These are phyloP conservation scores for Pythium insidiosum DNA, from an alignment of 352 stramenopile species.

Conservation along the genomic window DNA sequence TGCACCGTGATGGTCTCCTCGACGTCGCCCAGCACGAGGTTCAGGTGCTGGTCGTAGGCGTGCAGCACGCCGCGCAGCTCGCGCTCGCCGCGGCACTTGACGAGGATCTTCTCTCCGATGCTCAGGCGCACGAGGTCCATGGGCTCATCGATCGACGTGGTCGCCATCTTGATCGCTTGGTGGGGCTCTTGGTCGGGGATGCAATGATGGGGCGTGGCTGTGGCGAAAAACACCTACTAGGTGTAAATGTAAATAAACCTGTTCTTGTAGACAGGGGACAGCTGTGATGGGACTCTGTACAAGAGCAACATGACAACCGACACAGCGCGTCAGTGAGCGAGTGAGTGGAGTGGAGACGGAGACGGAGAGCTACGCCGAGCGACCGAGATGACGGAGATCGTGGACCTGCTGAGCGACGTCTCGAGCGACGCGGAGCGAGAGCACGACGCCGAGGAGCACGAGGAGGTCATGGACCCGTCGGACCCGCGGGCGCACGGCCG, in stretches of 20 bases:
- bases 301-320: no score
- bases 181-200: background rate
- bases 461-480: constrained; percentile 77
- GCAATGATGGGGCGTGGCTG: background rate
- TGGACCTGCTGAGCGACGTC: constrained; percentile 14
- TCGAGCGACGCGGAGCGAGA: constrained; percentile 16
- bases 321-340: no score
- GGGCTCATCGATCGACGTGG: constrained; percentile 91
- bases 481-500: constrained; percentile 56
- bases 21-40: constrained; percentile 98
- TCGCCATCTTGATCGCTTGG: no score
- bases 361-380: background rate
- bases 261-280: constrained; percentile 7
- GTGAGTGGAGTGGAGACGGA: no score
- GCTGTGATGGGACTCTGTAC: no score
- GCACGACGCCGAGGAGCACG: constrained; percentile 24
- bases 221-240: constrained; percentile 3
- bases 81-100: constrained; percentile 97
- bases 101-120: constrained; percentile 97
- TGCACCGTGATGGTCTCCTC: constrained; percentile 97
- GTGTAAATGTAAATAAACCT: background rate
- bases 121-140: constrained; percentile 98
- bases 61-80: constrained; percentile 96
- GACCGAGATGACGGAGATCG: constrained; percentile 1
- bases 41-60: constrained; percentile 98